These are phyloP conservation scores for Aristolochia fimbriata DNA, from an alignment of 164 flowering plant genomes.

Conservation along the genomic window DNA sequence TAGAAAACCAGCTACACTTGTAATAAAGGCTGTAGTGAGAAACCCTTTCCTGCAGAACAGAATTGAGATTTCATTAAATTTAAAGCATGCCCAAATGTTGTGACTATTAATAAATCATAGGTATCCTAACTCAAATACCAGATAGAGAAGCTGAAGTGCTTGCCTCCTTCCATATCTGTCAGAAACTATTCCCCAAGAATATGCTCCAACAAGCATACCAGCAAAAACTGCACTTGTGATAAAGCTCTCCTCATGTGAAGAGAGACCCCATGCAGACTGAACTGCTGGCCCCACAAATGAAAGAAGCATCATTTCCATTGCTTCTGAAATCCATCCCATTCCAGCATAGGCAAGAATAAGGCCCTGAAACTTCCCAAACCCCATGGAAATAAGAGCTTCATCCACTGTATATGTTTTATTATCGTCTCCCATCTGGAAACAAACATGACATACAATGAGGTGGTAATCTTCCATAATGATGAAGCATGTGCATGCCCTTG, in stretches of 20 bases:
- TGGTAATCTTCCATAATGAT: not conserved
- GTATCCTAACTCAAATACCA: no score
- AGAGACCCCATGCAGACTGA: slow-evolving; percentile 62
- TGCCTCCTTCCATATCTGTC: slow-evolving; percentile 75
- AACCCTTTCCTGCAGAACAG: slow-evolving; percentile 55
- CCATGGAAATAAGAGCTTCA: slow-evolving; percentile 62
- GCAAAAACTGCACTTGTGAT: slow-evolving; percentile 77
- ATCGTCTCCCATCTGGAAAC: slow-evolving; percentile 36
- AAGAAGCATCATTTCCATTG: slow-evolving; percentile 96
- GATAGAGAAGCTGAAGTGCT: not conserved
- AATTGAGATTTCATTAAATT: not conserved
- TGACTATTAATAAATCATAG: not conserved
- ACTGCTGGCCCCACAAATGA: slow-evolving; percentile 89
- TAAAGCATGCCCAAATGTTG: not conserved
- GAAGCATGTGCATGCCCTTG: no score
- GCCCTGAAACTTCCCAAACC: slow-evolving; percentile 76
- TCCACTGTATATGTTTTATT: slow-evolving; percentile 48
- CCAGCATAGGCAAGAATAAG: slow-evolving; percentile 78
- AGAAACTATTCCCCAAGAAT: slow-evolving; percentile 80
- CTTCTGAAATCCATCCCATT: slow-evolving; percentile 80
- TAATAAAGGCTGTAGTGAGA: slow-evolving; percentile 53
- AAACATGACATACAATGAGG: no score
- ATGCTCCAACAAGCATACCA: slow-evolving; percentile 90
- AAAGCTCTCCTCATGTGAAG: slow-evolving; percentile 61
- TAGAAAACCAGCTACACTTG: slow-evolving; percentile 53